Base-by-base conservation (phyloP, 371 early-diverging fungal species). In the Phascolomyces articulosus region DNA sequence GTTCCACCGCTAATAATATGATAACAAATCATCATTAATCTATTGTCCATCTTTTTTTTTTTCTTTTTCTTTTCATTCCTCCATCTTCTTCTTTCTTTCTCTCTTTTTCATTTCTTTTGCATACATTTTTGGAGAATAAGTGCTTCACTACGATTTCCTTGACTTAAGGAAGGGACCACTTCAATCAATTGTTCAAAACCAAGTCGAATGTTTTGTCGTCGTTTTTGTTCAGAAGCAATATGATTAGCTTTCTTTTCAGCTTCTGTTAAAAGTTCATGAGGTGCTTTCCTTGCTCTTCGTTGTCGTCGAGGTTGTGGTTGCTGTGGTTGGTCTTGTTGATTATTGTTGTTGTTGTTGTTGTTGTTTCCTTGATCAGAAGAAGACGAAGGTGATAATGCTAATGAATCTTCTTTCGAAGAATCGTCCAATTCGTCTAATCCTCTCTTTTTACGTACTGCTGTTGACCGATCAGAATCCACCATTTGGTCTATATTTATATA, bases 241-340 rank as follows among this genome's bases (percentile, higher is more conserved):
- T 97, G 98, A 77, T 96, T 97, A 4, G 94, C 91, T 60, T 93
- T 89, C 77, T 97, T 96, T 70, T 96, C 95, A n/a, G 91, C 90
- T 57, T 93, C 95, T 1, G 96, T 93, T 68, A 96, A 78, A n/a
- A 95, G 81, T 68, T 95, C 93, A 66, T 82, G 82, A 38, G 82
- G 77, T 41, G 79, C 73, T 61, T 82, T 82, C n/a, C 82, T 70
- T 20, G 68, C 58, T 55, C 75, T 68, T n/a, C 74, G 74, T 44
- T 59, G 59, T 41, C 31, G 41, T 13, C 41, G 51, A 55, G 59
- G 60, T 27, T 65, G 65, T 47, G 60, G 60, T 47, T 59, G 60
- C 26, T 59, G 59, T 21, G 44, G n/a, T 44, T 44, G 44, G 3
- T 44, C n/a, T 44, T 44, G 47, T 20, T 47, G 47, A 47, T 47